Evolutionary conservation across 345 rosid species (phyloP).

Genomic region (Pugionium cornutum): DNA sequence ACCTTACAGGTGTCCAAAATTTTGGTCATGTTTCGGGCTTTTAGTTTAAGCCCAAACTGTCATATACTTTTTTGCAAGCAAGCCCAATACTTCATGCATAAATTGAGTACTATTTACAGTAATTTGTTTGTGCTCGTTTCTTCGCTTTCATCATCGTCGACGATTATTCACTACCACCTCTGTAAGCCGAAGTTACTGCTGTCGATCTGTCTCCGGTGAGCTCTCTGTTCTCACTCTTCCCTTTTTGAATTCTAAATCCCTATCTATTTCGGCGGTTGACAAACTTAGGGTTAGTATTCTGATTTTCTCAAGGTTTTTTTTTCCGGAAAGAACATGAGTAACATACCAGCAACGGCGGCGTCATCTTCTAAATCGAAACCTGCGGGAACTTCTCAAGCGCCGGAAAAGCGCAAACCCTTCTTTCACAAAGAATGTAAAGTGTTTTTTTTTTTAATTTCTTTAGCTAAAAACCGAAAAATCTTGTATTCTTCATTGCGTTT

Average conservation of each 20-base stretch:
- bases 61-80: too few species aligned
- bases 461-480: neutral
- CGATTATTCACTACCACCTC: conserved; percentile 8
- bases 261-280: neutral
- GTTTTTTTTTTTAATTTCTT: neutral
- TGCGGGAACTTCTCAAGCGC: conserved; percentile 62
- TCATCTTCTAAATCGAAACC: conserved; percentile 62
- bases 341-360: conserved; percentile 43
- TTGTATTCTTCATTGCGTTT: neutral
- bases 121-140: neutral
- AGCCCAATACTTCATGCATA: too few species aligned
- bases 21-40: too few species aligned
- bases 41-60: too few species aligned
- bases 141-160: conserved; percentile 7
- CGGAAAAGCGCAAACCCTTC: conserved; percentile 80
- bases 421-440: conserved; percentile 80
- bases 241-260: neutral
- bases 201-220: conserved; percentile 22
- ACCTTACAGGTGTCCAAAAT: too few species aligned
- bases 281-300: conserved; percentile 6
- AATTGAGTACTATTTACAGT: too few species aligned
- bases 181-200: neutral
- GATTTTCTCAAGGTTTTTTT: neutral
- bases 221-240: neutral
- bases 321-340: conserved; percentile 36